phyloP scores from a whole-genome alignment of 2,329 filamentous ascomycete species.

The Verticillium dahliae region DNA sequence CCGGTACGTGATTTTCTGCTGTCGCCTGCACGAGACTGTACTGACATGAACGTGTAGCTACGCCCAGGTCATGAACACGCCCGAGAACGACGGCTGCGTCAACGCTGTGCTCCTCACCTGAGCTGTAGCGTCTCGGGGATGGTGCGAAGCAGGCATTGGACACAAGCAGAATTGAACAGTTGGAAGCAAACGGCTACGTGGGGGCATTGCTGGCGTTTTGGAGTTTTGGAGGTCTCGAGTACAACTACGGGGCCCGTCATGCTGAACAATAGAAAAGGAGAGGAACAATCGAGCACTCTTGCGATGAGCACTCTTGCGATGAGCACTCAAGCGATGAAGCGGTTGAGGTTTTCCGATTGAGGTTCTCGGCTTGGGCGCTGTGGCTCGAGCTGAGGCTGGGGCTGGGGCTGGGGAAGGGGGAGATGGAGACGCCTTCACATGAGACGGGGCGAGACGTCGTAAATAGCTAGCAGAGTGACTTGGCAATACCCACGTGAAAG shows the following conservation, averaged over 20 bases:
- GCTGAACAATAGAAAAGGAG: neutral
- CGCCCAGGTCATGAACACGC: slow-evolving; percentile 34
- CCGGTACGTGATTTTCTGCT: slow-evolving; percentile 63
- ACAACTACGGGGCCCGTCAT: neutral
- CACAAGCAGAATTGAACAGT: neutral
- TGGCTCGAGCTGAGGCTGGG: neutral
- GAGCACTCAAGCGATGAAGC: neutral
- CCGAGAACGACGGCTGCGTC: slow-evolving; percentile 39
- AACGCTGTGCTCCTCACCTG: slow-evolving; percentile 27
- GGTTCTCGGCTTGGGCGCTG: too few relatives aligned
- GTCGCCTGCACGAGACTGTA: slow-evolving; percentile 19
- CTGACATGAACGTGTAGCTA: neutral
- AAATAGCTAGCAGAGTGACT: neutral
- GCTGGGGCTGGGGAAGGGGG: neutral
- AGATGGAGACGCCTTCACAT: neutral
- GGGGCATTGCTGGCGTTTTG: neutral
- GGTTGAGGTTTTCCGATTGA: neutral
- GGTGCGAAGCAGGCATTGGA: neutral
- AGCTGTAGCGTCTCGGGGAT: neutral
- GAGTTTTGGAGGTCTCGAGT: neutral
- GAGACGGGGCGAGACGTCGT: neutral
- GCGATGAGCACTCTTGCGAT: neutral
- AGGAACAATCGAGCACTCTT: neutral
- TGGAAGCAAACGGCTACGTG: neutral
- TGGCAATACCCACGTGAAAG: neutral